Base-by-base conservation (phyloP, 306 rosid species). In the Begonia peltatifolia region DNA sequence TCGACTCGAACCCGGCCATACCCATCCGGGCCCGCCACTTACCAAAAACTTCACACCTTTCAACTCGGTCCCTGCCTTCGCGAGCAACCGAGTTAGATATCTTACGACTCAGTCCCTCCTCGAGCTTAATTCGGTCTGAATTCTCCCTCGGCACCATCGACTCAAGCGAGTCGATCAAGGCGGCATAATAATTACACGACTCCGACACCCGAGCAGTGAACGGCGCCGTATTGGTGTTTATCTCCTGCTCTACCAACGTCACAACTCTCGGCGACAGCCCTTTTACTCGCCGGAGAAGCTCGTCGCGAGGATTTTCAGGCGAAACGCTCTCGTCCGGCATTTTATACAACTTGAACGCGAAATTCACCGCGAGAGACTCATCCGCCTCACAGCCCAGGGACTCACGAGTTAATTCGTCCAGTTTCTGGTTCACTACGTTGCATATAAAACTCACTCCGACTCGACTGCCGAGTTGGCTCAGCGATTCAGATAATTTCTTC, bases 11-110 rank as follows among this genome's bases (percentile, higher is more conserved):
- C 71, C 97, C 97, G 13, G 97, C 94, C 97, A 90, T 90, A 2
- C 84, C 74, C 92, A 86, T 68, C 6, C 97, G 87, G 56, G 95
- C 92, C 58, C 87, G 76, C 97, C 97, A 90, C 67, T 90, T 90
- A 3, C 97, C 97, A 3, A 75, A 85, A 6, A 90, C 94, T 41
- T 90, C 97, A n/a, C 92, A 83, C 4, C 97, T 61, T 30, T 90
- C 95, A 9, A 90, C 79, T 1, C 97, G 94, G 20, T 85, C 95
- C 50, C 92, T 76, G 18, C 97, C 97, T 14, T 90, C 94, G 12
- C 95, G 84, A 15, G 94, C 85, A 9, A 90, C 64, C 67, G 80
- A 63, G 87, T 90, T 90, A 0, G 17, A 46, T 0, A 90, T 3
- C 49, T 71, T 85, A 15, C 79, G 85, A 41, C 94, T 67, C 70